Percentiles rank a stretch among this genome's conserved stretches.
phyloP scores from a whole-genome alignment of 2,329 filamentous ascomycete species.

The Oidium heveae region DNA sequence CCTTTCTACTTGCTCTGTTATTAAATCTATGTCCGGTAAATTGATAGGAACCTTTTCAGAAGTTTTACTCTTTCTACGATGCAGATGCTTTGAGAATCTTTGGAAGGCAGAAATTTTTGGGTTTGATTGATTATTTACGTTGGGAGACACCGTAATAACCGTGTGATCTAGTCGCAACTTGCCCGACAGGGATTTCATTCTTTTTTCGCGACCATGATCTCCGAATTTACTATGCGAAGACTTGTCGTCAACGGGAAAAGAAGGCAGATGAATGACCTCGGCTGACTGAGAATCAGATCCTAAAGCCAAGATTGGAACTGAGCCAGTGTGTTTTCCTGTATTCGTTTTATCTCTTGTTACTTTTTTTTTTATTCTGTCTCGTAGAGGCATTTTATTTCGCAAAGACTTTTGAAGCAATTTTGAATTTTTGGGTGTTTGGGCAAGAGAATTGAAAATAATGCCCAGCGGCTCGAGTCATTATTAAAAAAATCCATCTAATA shows the following conservation, averaged over 20 bases:
- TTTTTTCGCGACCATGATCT: slow-evolving; percentile 7
- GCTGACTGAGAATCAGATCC: slow-evolving; percentile 64
- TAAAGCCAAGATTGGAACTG: slow-evolving; percentile 48
- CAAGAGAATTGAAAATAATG: no score
- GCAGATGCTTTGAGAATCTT: slow-evolving; percentile 44
- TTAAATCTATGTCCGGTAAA: slow-evolving; percentile 42
- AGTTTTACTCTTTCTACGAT: slow-evolving; percentile 32
- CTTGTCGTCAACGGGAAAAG: slow-evolving; percentile 17
- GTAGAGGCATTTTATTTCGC: slow-evolving; percentile 25
- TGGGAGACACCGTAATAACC: slow-evolving; percentile 19
- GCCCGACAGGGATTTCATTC: slow-evolving; percentile 14
- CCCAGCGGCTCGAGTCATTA: no score
- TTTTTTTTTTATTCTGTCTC: slow-evolving; percentile 36
- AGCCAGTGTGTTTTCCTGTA: slow-evolving; percentile 9
- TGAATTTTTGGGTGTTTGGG: no score
- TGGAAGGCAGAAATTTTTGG: slow-evolving; percentile 8
- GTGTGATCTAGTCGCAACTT: slow-evolving; percentile 15
- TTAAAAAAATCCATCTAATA: no score
- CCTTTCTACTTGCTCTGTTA: slow-evolving; percentile 17
- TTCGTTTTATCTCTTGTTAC: slow-evolving; percentile 21
- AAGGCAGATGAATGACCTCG: slow-evolving; percentile 52
- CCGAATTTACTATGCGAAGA: slow-evolving; percentile 3
- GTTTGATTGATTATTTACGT: slow-evolving; percentile 9
- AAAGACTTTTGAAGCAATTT: no score
- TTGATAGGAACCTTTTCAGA: slow-evolving; percentile 56